Evolutionary conservation across 345 rosid species (phyloP).

Genomic region (Raphanus sativus): DNA sequence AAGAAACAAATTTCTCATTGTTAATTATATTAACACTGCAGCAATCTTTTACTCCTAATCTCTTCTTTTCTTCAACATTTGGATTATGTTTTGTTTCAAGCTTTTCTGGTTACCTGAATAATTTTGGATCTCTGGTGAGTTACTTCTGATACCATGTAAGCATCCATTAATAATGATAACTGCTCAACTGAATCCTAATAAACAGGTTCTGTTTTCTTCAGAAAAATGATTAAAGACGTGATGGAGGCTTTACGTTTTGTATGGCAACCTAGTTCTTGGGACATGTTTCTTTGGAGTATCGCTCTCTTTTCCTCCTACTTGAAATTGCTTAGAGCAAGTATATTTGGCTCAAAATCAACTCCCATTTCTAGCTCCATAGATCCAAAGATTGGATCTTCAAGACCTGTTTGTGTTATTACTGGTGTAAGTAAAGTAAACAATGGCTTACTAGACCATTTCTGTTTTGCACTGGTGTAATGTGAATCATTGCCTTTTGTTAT

Average conservation of each 20-base stretch:
- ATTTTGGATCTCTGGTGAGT: neutral
- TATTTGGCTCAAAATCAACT: constrained; percentile 33
- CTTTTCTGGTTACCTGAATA: neutral
- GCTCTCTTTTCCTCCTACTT: constrained; percentile 55
- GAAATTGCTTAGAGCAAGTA: constrained; percentile 45
- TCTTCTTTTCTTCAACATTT: neutral
- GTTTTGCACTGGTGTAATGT: too few species aligned
- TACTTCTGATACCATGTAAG: neutral
- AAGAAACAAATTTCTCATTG: neutral
- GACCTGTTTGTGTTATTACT: constrained; percentile 68
- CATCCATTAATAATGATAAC: neutral
- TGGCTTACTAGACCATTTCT: too few species aligned
- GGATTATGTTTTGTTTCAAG: neutral
- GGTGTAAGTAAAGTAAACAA: constrained; percentile 45
- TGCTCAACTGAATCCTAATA: neutral
- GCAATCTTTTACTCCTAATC: neutral
- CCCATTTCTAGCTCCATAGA: constrained; percentile 35
- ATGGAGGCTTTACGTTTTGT: constrained; percentile 47
- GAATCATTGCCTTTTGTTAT: too few species aligned
- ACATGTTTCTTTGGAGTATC: constrained; percentile 63
- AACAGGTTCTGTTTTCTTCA: neutral
- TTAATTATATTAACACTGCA: neutral
- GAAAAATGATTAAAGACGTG: constrained; percentile 40
- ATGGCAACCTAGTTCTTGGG: constrained; percentile 52
- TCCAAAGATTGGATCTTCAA: constrained; percentile 24